These are phyloP conservation scores for Teunomyces stri DNA, from an alignment of 805 yeast species.

Conservation along the genomic window DNA sequence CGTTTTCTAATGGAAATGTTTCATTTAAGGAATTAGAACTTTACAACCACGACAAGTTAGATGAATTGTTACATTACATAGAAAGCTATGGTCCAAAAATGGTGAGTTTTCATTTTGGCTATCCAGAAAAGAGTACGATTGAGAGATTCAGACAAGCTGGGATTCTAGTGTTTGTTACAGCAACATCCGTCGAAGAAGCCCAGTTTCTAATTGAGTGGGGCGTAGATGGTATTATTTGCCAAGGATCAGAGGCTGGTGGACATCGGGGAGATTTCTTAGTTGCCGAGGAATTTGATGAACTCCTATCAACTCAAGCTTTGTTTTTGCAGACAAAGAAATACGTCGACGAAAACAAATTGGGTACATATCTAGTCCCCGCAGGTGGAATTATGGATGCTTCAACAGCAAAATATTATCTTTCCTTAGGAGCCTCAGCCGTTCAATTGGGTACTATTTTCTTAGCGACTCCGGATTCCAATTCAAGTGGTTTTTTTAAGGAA, in stretches of 20 bases:
- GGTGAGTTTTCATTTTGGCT: constrained; percentile 56
- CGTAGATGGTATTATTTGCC: constrained; percentile 50
- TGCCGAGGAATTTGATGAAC: constrained; percentile 25
- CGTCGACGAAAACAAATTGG: constrained; percentile 12
- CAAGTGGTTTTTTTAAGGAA: constrained; percentile 17
- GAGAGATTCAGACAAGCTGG: constrained; percentile 32
- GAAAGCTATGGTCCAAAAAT: constrained; percentile 35
- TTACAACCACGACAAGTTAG: constrained; percentile 12
- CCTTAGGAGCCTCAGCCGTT: constrained; percentile 49
- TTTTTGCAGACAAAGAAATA: constrained; percentile 18
- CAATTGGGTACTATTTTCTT: constrained; percentile 57
- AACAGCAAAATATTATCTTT: constrained; percentile 28
- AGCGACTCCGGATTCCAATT: constrained; percentile 28
- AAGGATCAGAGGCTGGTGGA: constrained; percentile 67
- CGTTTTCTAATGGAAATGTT: constrained; percentile 21
- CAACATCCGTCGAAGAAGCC: constrained; percentile 48
- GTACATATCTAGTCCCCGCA: constrained; percentile 39
- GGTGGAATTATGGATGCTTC: constrained; percentile 48
- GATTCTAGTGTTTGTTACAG: constrained; percentile 44
- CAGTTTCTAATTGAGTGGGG: constrained; percentile 22
- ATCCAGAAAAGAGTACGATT: constrained; percentile 33
- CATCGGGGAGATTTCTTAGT: constrained; percentile 51
- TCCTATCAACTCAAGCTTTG: constrained; percentile 33
- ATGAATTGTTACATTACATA: constrained; percentile 16
- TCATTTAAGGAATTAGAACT: constrained; percentile 31